Evolutionary conservation across 441 rosid species (phyloP).

Genomic region (Melastoma candidum): DNA sequence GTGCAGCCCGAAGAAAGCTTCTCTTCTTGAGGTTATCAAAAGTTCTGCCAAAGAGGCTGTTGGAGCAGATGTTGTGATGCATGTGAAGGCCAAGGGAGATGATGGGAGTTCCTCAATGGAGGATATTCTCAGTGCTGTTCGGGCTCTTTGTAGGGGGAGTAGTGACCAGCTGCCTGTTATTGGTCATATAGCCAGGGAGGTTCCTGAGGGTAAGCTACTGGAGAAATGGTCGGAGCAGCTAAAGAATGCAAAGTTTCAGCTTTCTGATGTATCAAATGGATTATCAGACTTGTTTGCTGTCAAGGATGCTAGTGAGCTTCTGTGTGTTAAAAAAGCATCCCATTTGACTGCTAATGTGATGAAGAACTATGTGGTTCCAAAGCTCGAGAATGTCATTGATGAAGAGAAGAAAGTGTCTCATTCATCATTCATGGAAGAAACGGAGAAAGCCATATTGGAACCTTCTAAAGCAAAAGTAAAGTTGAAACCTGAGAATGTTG

Average conservation of each 20-base stretch:
- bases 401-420: constrained; percentile 80
- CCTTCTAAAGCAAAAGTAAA: constrained; percentile 67
- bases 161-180: constrained; percentile 38
- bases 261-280: constrained; percentile 57
- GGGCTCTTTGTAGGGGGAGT: constrained; percentile 25
- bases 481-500: constrained; percentile 69
- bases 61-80: constrained; percentile 51
- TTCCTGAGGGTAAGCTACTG: constrained; percentile 74
- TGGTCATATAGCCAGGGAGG: constrained; percentile 66
- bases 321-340: constrained; percentile 69
- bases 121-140: constrained; percentile 44
- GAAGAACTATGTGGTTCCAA: constrained; percentile 68
- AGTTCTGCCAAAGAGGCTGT: constrained; percentile 46
- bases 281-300: constrained; percentile 66
- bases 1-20: constrained; percentile 63
- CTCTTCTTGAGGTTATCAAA: constrained; percentile 58
- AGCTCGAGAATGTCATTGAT: constrained; percentile 73
- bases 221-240: constrained; percentile 65
- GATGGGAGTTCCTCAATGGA: constrained; percentile 63
- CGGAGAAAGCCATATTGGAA: constrained; percentile 74
- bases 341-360: constrained; percentile 55
- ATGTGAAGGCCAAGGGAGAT: constrained; percentile 56
- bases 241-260: constrained; percentile 39
- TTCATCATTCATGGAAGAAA: constrained; percentile 66
- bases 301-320: constrained; percentile 55